These are phyloP conservation scores for Penicillium ochrochloron DNA, from an alignment of 495 filamentous ascomycete genomes.

Conservation along the genomic window DNA sequence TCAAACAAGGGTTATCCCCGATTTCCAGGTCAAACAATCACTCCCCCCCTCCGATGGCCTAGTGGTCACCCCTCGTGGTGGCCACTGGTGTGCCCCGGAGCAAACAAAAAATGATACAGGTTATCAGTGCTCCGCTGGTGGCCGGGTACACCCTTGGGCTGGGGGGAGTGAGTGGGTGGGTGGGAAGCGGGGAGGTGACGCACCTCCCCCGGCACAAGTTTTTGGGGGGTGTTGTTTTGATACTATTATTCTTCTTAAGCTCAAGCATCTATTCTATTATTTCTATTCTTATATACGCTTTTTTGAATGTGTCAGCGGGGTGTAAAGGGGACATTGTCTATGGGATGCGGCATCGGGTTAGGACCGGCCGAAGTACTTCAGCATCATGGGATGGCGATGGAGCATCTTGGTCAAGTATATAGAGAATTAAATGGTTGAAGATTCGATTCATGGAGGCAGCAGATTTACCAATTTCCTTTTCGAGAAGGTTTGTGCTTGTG, in stretches of 20 bases:
- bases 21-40: not conserved
- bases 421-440: not conserved
- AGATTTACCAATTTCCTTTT: not conserved
- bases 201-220: not conserved
- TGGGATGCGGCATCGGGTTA: not conserved
- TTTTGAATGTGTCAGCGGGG: not conserved
- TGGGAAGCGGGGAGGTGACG: no score
- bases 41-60: not conserved
- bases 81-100: not conserved
- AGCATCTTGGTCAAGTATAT: not conserved
- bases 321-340: not conserved
- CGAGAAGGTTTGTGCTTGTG: not conserved
- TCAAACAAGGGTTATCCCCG: not conserved
- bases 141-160: not conserved
- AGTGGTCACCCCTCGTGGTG: not conserved
- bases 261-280: no score
- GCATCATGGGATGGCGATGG: not conserved
- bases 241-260: not conserved
- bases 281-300: no score
- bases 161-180: not conserved
- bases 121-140: not conserved
- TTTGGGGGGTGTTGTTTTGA: not conserved
- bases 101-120: not conserved
- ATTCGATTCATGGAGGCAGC: not conserved
- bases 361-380: not conserved